Conservation (phyloP, 1,284 basidiomycete species). For the Puccinia polysora region DNA sequence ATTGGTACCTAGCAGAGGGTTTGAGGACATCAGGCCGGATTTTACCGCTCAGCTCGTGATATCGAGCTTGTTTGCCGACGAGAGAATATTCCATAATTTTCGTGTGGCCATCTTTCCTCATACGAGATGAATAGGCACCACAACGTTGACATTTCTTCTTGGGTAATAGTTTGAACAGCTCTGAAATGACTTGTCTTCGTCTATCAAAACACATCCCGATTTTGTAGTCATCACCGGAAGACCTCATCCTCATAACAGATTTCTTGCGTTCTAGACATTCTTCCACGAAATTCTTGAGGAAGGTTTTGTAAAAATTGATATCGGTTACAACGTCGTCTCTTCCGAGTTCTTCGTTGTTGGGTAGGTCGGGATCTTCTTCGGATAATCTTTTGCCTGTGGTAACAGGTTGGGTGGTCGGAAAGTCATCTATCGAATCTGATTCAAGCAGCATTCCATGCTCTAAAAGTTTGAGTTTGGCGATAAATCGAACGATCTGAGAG, state of each 20-base stretch:
- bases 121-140: conserved; percentile 25
- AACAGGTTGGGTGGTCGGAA: conserved; percentile 39
- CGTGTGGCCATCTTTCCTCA: conserved; percentile 87
- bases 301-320: conserved; percentile 61
- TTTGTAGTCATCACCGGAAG: conserved; percentile 75
- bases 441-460: conserved; percentile 84
- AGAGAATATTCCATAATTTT: conserved; percentile 94
- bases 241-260: conserved; percentile 45
- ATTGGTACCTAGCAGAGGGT: not conserved
- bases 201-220: conserved; percentile 80
- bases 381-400: conserved; percentile 46
- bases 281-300: conserved; percentile 67
- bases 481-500: conserved; percentile 70
- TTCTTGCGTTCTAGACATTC: conserved; percentile 60
- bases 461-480: conserved; percentile 80
- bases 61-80: conserved; percentile 69
- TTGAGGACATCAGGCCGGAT: conserved; percentile 57
- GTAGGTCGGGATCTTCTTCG: conserved; percentile 49
- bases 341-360: conserved; percentile 52
- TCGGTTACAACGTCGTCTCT: conserved; percentile 59
- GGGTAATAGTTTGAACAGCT: conserved; percentile 71
- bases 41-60: conserved; percentile 61
- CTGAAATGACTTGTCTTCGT: conserved; percentile 73
- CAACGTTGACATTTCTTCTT: conserved; percentile 39
- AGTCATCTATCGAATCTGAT: conserved; percentile 65